Evolutionary conservation across 2,329 filamentous ascomycete genomes (phyloP).

Genomic region (Fusarium sp.): DNA sequence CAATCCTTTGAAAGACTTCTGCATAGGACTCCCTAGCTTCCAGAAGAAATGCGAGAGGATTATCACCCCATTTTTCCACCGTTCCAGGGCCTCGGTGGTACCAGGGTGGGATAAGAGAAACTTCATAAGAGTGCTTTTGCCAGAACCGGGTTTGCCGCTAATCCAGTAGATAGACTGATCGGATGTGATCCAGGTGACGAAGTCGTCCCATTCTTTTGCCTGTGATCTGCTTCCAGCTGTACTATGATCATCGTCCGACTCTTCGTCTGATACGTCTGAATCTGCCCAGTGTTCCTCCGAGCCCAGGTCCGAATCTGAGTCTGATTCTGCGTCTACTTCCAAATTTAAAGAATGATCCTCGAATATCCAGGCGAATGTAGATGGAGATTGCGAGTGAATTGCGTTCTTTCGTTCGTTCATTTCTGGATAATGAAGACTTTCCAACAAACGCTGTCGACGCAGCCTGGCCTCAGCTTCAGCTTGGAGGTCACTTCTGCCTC

Average conservation of each 20-base stretch:
- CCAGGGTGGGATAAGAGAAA: neutral
- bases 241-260: neutral
- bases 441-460: neutral
- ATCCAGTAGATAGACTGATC: conserved; percentile 5
- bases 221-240: too few relatives aligned
- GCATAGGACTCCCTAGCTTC: neutral
- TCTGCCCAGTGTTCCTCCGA: neutral
- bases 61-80: neutral
- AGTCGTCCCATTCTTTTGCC: neutral
- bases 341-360: neutral
- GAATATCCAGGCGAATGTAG: conserved; percentile 5
- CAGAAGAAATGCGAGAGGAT: conserved; percentile 11
- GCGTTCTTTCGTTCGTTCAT: neutral
- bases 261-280: neutral
- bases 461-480: neutral
- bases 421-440: conserved; percentile 1
- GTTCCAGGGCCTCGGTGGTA: neutral
- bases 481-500: neutral
- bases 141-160: conserved; percentile 8
- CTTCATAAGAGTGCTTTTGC: conserved; percentile 7
- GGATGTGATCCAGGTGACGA: neutral
- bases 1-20: conserved; percentile 1
- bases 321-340: neutral
- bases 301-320: neutral
- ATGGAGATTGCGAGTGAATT: neutral